Evolutionary conservation across 139 green algal genomes (phyloP), one percentile per base, ranked within the genome.

Genomic region (Closterium sp.): DNA sequence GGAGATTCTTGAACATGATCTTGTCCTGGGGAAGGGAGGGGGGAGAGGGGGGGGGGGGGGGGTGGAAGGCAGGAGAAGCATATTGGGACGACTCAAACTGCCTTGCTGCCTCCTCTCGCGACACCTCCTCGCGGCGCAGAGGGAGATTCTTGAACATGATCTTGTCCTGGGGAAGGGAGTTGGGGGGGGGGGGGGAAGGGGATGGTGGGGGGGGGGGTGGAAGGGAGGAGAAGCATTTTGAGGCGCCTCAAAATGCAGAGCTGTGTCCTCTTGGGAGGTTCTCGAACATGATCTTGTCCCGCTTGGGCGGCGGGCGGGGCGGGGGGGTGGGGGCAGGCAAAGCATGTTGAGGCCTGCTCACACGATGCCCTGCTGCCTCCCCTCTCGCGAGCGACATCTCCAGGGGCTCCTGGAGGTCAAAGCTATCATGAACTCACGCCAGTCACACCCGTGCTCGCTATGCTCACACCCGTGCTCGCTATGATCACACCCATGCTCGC

Each of bases 341-440:
- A 89, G 6, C 16, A 31, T 21, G n/a, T n/a, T n/a, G n/a, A n/a
- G n/a, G n/a, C n/a, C n/a, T n/a, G n/a, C n/a, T n/a, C n/a, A n/a
- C n/a, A n/a, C 97, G 95, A 35, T n/a, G 21, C 85, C 93, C 83
- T 2, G 98, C 98, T 95, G 99, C 97, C 31, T 97, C 95, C 9
- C 94, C 76, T 21, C 87, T 90, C 35, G 95, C 94, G n/a, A n/a
- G n/a, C n/a, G n/a, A n/a, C n/a, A n/a, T n/a, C n/a, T n/a, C n/a
- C n/a, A n/a, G n/a, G n/a, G n/a, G n/a, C n/a, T n/a, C n/a, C n/a
- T n/a, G n/a, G n/a, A n/a, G n/a, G 38, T 23, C 38, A 66, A 23
- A 66, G 38, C 1, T 23, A 66, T 10, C 5, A 23, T 66, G 38
- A 66, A 10, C 4, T 66, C 38, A 66, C 4, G 21, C 21, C 6